Evolutionary conservation across 139 green algal species (phyloP).

Genomic region (Micractinium sp.): DNA sequence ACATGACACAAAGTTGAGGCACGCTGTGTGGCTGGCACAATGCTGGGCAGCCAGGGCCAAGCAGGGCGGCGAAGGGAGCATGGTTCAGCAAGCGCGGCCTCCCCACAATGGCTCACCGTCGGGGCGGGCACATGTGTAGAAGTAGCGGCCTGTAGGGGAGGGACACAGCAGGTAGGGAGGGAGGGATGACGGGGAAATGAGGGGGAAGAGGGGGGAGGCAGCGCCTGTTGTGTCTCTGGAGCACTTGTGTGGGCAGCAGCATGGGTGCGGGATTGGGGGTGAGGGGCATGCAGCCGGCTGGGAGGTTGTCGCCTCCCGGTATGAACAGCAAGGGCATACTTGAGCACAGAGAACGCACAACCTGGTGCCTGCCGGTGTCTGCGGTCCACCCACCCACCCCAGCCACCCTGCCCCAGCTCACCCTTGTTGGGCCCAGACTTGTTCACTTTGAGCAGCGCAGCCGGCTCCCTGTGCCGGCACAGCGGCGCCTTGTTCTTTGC

Average conservation of each 20-base stretch:
- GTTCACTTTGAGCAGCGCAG: constrained; percentile 59
- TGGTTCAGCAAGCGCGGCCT: too few relatives aligned
- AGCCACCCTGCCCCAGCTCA: neutral
- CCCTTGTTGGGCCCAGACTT: constrained; percentile 53
- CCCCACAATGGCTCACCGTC: too few relatives aligned
- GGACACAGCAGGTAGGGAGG: neutral
- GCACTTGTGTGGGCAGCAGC: too few relatives aligned
- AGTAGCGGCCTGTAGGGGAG: constrained; percentile 37
- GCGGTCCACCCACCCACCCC: neutral
- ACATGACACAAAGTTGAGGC: too few relatives aligned
- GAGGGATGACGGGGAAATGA: neutral
- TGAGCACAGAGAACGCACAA: neutral
- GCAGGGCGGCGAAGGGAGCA: too few relatives aligned
- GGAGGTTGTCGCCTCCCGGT: too few relatives aligned
- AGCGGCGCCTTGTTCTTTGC: constrained; percentile 30
- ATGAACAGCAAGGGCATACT: neutral
- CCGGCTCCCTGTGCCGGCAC: constrained; percentile 57
- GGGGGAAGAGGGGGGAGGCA: neutral
- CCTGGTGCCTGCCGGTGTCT: too few relatives aligned
- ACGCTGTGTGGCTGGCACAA: too few relatives aligned
- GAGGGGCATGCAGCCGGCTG: too few relatives aligned
- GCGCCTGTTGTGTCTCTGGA: too few relatives aligned
- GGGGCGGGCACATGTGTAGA: constrained; percentile 43
- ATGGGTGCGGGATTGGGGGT: too few relatives aligned
- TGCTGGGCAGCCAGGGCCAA: too few relatives aligned